phyloP scores from a whole-genome alignment of 2,329 filamentous ascomycete species.

The Thermothelomyces thermophilus region DNA sequence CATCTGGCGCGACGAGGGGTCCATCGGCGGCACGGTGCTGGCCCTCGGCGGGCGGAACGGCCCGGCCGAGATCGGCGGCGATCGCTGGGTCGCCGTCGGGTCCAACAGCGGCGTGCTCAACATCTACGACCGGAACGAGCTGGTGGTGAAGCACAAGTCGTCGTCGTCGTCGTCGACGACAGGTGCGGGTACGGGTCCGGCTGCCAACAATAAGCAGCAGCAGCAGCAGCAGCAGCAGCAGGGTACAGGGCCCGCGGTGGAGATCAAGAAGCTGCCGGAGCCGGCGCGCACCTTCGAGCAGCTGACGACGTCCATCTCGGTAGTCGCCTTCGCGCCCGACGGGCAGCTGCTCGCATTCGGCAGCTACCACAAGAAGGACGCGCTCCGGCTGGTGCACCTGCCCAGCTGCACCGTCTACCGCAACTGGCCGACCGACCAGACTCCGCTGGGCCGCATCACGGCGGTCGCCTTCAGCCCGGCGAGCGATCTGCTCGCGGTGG shows the following conservation, averaged over 20 bases:
- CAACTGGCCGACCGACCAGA: slow-evolving; percentile 93
- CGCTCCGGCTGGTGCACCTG: slow-evolving; percentile 78
- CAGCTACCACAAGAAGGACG: slow-evolving; percentile 81
- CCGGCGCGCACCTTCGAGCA: slow-evolving; percentile 74
- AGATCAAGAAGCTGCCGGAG: slow-evolving; percentile 60
- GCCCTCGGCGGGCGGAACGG: slow-evolving; percentile 66
- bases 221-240: not conserved
- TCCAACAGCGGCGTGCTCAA: slow-evolving; percentile 85
- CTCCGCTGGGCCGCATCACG: slow-evolving; percentile 78
- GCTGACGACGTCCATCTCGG: slow-evolving; percentile 76
- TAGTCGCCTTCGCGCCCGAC: slow-evolving; percentile 76
- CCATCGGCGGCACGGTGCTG: slow-evolving; percentile 76
- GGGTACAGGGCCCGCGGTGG: slow-evolving; percentile 24
- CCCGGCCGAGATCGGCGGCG: slow-evolving; percentile 59
- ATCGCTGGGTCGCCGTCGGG: slow-evolving; percentile 85
- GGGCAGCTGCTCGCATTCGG: slow-evolving; percentile 84
- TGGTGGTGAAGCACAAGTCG: slow-evolving; percentile 41
- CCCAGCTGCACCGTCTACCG: slow-evolving; percentile 89
- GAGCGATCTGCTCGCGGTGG: slow-evolving; percentile 71
- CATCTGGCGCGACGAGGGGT: slow-evolving; percentile 85
- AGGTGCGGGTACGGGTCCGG: no score
- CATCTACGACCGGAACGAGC: slow-evolving; percentile 75
- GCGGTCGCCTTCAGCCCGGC: slow-evolving; percentile 60
- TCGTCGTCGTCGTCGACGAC: no score
- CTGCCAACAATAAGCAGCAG: no score